A percentile compares a stretch with the other conserved stretches of the same genome.
phyloP scores from a whole-genome alignment of 2,329 filamentous ascomycete species.

The Pseudogymnoascus sp. region DNA sequence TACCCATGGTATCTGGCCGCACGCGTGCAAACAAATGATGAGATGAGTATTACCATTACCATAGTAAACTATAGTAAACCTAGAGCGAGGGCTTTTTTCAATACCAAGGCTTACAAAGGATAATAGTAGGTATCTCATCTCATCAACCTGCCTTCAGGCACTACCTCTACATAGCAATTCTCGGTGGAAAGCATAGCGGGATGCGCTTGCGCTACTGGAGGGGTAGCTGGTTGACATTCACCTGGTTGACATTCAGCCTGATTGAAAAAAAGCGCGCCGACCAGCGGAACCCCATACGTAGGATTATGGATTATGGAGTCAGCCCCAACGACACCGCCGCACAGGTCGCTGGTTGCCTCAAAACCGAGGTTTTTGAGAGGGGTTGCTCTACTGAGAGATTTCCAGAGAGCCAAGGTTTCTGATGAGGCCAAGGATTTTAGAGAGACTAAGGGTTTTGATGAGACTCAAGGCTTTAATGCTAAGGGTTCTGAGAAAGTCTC shows the following conservation, averaged over 20 bases:
- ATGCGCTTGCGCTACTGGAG: background rate
- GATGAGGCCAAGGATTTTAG: background rate
- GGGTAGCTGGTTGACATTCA: background rate
- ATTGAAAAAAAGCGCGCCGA: background rate
- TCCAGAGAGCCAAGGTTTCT: background rate
- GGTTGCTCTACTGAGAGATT: background rate
- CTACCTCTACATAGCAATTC: background rate
- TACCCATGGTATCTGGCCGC: background rate
- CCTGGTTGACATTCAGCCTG: background rate
- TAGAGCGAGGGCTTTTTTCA: background rate
- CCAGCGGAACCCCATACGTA: background rate
- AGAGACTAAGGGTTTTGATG: background rate
- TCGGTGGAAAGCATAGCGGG: slow-evolving; percentile 2
- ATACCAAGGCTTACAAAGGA: background rate
- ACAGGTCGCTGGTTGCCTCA: background rate
- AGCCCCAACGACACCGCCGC: background rate
- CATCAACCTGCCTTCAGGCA: background rate
- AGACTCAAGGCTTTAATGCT: background rate
- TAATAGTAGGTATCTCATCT: background rate
- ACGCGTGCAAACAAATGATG: background rate
- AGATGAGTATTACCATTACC: background rate
- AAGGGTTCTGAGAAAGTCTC: background rate
- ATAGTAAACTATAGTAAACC: background rate
- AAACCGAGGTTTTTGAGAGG: background rate
- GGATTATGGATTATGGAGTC: background rate